Conservation (phyloP, 345 rosid genomes). For the Syzygium grande region DNA sequence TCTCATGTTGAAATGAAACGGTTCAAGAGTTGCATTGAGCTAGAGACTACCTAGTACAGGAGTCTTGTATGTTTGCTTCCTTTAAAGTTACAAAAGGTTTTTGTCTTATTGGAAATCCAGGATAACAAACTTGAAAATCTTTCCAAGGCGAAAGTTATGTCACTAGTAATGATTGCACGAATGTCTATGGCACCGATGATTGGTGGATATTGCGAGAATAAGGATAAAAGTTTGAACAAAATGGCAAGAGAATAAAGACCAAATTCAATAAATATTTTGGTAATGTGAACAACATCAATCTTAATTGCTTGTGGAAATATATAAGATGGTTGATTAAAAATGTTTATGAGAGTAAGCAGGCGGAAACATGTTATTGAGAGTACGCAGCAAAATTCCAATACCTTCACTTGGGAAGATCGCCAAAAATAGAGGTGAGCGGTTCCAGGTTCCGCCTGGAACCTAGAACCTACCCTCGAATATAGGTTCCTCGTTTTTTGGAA, state of each 20-base stretch:
- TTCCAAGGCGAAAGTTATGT: background rate
- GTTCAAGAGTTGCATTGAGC: background rate
- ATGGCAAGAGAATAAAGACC: background rate
- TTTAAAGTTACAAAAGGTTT: no score
- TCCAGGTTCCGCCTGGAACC: no score
- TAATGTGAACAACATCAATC: background rate
- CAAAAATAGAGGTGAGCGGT: no score
- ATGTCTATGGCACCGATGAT: background rate
- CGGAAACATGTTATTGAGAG: background rate
- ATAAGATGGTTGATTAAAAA: background rate
- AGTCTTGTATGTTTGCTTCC: background rate
- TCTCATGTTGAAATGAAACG: background rate
- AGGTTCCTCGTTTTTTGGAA: no score
- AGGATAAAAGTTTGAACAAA: background rate
- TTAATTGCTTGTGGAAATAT: background rate
- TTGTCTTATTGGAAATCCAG: background rate
- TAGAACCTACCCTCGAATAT: no score
- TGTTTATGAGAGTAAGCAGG: background rate
- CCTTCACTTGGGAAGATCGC: no score
- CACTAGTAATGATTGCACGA: background rate
- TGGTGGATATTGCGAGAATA: background rate
- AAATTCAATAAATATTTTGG: background rate
- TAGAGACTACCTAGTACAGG: background rate
- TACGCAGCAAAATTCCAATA: no score
- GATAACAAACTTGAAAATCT: background rate